A percentile compares a stretch with the other conserved stretches of the same genome.
Conservation (phyloP, 2,329 filamentous ascomycete species). For the Tolypocladium pustulatum region DNA sequence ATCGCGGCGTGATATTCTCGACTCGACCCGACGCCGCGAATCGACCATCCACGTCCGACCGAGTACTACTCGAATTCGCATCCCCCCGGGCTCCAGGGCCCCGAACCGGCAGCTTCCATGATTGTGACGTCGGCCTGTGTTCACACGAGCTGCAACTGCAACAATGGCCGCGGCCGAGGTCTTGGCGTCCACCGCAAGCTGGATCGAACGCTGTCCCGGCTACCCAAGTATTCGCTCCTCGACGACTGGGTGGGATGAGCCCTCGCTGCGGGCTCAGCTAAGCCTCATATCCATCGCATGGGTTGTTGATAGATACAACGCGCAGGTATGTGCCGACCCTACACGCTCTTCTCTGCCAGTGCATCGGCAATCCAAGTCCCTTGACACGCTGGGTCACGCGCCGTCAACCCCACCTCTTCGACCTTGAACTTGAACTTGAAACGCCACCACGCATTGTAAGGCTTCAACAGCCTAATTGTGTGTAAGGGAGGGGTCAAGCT, state of each 20-base stretch:
- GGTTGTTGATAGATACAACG: constrained; percentile 12
- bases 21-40: not conserved
- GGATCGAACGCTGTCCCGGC: constrained; percentile 29
- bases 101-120: constrained; percentile 36
- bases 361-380: not conserved
- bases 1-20: not conserved
- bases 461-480: not conserved
- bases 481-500: not conserved
- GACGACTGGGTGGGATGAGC: constrained; percentile 16
- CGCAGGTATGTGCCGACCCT: constrained; percentile 3
- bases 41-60: constrained; percentile 1
- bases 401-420: not conserved
- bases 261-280: constrained; percentile 22
- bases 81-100: constrained; percentile 5
- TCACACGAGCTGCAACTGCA: constrained; percentile 33
- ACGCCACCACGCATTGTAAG: not conserved
- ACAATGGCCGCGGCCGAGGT: constrained; percentile 45
- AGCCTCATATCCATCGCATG: constrained; percentile 29
- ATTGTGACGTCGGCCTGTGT: constrained; percentile 32
- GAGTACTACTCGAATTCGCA: constrained; percentile 5
- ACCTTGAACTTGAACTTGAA: not conserved
- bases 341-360: not conserved
- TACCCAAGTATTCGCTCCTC: constrained; percentile 22
- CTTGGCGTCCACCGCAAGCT: constrained; percentile 30
- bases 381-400: not conserved